phyloP scores from a whole-genome alignment of 345 rosid genomes.

The Dovyalis caffra region DNA sequence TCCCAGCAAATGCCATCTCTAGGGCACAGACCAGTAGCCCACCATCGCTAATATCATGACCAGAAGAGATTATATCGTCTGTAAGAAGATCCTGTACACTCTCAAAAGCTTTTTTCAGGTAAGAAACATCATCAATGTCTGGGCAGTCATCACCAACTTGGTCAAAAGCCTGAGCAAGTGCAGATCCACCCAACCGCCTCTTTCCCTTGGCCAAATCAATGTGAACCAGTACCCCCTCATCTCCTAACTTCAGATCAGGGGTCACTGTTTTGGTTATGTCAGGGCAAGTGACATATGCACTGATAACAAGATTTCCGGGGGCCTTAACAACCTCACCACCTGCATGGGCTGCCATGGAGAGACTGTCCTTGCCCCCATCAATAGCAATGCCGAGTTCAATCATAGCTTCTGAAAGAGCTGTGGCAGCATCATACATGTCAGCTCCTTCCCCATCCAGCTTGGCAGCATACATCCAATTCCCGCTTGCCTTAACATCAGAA shows the following conservation, averaged over 20 bases:
- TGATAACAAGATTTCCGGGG: constrained; percentile 92
- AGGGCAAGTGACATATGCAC: constrained; percentile 79
- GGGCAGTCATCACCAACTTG: constrained; percentile 89
- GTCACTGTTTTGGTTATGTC: constrained; percentile 90
- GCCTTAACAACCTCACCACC: constrained; percentile 85
- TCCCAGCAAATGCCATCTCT: constrained; percentile 97
- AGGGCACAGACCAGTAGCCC: constrained; percentile 69
- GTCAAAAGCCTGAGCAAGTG: constrained; percentile 80
- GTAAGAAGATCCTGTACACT: constrained; percentile 66
- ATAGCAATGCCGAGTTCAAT: constrained; percentile 91
- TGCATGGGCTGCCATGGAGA: constrained; percentile 90
- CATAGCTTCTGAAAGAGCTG: constrained; percentile 81
- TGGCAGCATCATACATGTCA: constrained; percentile 91
- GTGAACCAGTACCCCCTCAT: constrained; percentile 69
- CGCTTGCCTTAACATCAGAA: constrained; percentile 90
- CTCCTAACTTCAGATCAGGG: constrained; percentile 78
- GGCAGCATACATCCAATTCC: constrained; percentile 99
- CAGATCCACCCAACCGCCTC: constrained; percentile 84
- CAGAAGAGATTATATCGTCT: constrained; percentile 68
- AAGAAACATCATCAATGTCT: constrained; percentile 76
- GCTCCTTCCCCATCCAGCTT: constrained; percentile 97
- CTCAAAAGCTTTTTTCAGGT: constrained; percentile 66
- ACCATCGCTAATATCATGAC: constrained; percentile 95
- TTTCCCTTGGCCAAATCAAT: constrained; percentile 87
- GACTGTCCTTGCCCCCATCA: constrained; percentile 95